Percentiles rank a stretch among this genome's conserved stretches.
Conservation (phyloP, 2,329 filamentous ascomycete genomes). For the Penicillium griseofulvum region DNA sequence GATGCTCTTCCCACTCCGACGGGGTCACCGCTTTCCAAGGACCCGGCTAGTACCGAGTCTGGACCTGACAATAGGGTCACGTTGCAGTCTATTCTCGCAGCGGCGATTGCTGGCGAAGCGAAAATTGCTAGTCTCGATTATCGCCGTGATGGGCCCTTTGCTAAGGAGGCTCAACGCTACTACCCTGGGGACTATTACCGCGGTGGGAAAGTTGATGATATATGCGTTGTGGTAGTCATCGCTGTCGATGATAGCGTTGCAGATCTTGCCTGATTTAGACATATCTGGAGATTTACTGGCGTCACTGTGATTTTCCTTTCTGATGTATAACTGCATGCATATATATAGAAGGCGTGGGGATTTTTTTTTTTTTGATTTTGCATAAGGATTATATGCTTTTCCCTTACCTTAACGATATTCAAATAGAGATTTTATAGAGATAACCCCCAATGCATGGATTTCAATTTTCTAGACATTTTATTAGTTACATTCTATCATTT, state of each 20-base stretch:
- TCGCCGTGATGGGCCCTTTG: slow-evolving; percentile 85
- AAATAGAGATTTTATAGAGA: not conserved
- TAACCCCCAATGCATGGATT: not conserved
- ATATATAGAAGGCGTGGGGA: slow-evolving; percentile 5
- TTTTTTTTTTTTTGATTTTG: slow-evolving; percentile 1
- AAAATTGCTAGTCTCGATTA: slow-evolving; percentile 80
- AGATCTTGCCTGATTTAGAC: not conserved
- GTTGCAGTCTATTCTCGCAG: slow-evolving; percentile 75
- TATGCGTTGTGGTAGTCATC: slow-evolving; percentile 78
- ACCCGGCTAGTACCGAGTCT: slow-evolving; percentile 11
- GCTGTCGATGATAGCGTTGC: slow-evolving; percentile 60
- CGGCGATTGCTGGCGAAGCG: slow-evolving; percentile 74
- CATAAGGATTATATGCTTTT: not conserved
- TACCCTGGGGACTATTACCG: slow-evolving; percentile 84
- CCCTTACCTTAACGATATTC: not conserved
- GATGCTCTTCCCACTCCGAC: slow-evolving; percentile 20
- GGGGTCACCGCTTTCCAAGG: slow-evolving; percentile 5
- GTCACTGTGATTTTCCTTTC: not conserved
- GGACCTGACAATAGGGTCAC: slow-evolving; percentile 43
- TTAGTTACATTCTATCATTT: no score
- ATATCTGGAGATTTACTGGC: not conserved
- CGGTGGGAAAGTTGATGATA: slow-evolving; percentile 94
- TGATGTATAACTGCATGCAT: slow-evolving; percentile 5
- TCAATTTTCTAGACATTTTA: not conserved
- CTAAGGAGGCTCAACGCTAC: slow-evolving; percentile 85